Evolutionary conservation across 345 rosid species (phyloP), one percentile per base, ranked within the genome.

Genomic region (Luvunga scandens): DNA sequence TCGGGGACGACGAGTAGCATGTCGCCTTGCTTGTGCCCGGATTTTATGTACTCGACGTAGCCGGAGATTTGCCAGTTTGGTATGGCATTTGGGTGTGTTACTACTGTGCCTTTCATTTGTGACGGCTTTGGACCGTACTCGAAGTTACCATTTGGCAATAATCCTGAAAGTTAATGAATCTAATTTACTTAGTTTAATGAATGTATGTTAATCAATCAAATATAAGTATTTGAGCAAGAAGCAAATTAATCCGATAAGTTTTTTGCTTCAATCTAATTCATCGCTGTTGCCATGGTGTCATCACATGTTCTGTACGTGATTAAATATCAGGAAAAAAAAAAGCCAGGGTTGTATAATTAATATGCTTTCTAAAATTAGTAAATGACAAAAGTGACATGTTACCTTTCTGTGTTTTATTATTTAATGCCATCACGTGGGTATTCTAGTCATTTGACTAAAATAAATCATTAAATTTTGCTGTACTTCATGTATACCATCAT

Each of bases 1-100:
- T 79, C 87, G 2, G 99, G 99, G 2, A 95, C 99, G 8, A 91
- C 82, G 1, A 95, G 87, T 50, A 93, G 55, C 99, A 95, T 93
- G 79, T 93, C 97, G 0, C 91, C 94, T 85, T 95, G 98, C 78
- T 86, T 93, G 12, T 95, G 96, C 6, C 98, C 99, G 5, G 94
- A 91, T 80, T 87, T 88, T 21, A 95, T 92, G 93, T 91, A 95
- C 90, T 95, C 98, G 0, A 92, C 94, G 60, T 61, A 86, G 70
- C 99, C 99, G 1, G 94, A 84, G 21, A 89, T 83, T 73, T 85
- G 89, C 97, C 99, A 92, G 34, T 78, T 64, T 1, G 98, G 96
- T n/a, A 93, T 87, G 7, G 92, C 94, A 6, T 72, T 80, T 45
- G 84, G 79, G 78, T 67, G 79, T 7, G 75, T 79, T 24, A 95